A percentile compares a stretch with the other conserved stretches of the same genome.
Conservation (phyloP, 1,284 basidiomycete genomes). For the Malassezia brasiliensis region DNA sequence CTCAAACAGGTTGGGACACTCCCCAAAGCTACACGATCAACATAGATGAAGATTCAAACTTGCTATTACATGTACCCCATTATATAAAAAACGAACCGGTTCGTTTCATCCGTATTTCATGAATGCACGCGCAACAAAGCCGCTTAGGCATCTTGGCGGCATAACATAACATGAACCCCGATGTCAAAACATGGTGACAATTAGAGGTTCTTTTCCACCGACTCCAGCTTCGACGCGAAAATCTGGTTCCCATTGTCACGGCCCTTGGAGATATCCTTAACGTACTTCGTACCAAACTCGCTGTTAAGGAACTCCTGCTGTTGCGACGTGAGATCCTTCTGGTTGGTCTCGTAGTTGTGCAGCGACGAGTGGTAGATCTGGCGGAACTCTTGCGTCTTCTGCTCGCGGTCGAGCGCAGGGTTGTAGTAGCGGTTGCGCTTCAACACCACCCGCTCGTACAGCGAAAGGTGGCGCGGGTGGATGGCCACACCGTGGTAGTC, state of each 20-base stretch:
- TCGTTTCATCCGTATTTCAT: no score
- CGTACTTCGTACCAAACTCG: conserved; percentile 26
- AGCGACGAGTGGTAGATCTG: conserved; percentile 46
- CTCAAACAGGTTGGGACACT: no score
- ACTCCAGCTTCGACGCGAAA: conserved; percentile 13
- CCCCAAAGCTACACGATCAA: no score
- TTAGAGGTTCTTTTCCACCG: conserved; percentile 16
- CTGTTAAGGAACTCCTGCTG: conserved; percentile 31
- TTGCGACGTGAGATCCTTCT: conserved; percentile 29
- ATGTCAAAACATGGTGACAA: background rate
- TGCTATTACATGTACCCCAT: no score
- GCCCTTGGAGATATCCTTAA: conserved; percentile 3
- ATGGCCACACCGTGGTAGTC: conserved; percentile 56
- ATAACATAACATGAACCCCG: no score
- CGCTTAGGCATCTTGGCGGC: no score
- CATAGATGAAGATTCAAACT: no score
- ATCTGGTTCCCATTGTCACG: background rate
- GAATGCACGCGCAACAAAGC: no score
- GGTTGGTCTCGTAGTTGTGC: conserved; percentile 8
- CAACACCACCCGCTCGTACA: conserved; percentile 52
- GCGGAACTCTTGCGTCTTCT: conserved; percentile 53
- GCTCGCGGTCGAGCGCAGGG: conserved; percentile 52
- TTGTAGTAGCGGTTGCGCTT: conserved; percentile 54
- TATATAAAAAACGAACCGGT: no score
- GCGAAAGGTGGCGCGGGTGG: conserved; percentile 53